phyloP scores from a whole-genome alignment of 768 basidiomycete species.

The Naganishia vaughanmartiniae region DNA sequence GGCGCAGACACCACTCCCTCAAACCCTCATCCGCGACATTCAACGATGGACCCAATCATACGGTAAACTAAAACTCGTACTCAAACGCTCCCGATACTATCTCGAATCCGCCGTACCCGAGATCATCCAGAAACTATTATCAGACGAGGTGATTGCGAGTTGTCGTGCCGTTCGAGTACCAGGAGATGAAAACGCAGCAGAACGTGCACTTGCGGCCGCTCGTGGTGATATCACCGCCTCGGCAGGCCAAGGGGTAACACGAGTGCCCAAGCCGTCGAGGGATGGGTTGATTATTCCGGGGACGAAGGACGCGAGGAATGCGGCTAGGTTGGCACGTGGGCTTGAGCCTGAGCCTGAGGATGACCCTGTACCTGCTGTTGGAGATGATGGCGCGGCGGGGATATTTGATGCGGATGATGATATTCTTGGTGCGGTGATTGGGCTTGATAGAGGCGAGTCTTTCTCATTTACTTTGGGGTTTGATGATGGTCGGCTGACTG shows the following conservation, averaged over 20 bases:
- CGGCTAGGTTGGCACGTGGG: slow-evolving; percentile 39
- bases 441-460: slow-evolving; percentile 75
- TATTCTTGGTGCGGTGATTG: slow-evolving; percentile 92
- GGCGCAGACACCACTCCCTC: slow-evolving; percentile 86
- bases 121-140: slow-evolving; percentile 78
- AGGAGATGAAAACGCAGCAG: slow-evolving; percentile 59
- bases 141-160: slow-evolving; percentile 65
- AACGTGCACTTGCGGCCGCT: neutral
- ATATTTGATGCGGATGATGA: slow-evolving; percentile 61
- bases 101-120: slow-evolving; percentile 96
- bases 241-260: slow-evolving; percentile 70
- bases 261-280: slow-evolving; percentile 79
- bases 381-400: slow-evolving; percentile 53
- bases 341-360: slow-evolving; percentile 37
- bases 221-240: neutral
- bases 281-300: slow-evolving; percentile 84
- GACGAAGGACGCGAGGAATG: slow-evolving; percentile 60
- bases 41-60: slow-evolving; percentile 91
- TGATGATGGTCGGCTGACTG: neutral
- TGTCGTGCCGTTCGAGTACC: slow-evolving; percentile 61
- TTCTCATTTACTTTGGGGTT: neutral
- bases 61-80: slow-evolving; percentile 95
- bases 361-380: slow-evolving; percentile 41
- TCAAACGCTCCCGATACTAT: slow-evolving; percentile 96
- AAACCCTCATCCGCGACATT: slow-evolving; percentile 79